Base-by-base conservation (phyloP, 352 stramenopile genomes). In the Phytophthora capsici region DNA sequence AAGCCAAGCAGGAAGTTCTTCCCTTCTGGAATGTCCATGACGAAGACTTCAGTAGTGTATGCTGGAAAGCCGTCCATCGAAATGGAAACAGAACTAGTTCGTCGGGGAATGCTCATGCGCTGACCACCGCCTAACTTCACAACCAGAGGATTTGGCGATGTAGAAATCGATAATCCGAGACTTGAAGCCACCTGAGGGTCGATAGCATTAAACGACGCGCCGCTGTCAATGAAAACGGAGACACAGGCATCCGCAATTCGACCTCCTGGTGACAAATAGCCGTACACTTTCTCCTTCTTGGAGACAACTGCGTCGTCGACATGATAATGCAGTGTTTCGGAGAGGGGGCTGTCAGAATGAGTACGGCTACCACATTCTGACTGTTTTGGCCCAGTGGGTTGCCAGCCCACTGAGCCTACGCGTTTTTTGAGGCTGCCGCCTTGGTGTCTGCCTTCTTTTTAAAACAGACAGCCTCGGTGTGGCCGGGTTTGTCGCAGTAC, bases 361-460 rank as follows among this genome's bases (percentile, higher is more conserved):
- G 30, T 7, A 53, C 30, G 26, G 54, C 53, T 8, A 36, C 6
- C 43, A 53, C 54, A 14, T 40, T 38, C 20, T 32, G 13, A 6
- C 43, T 53, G 26, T 47, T 54, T 53, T 14, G 14, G 54, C 43
- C 43, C 43, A 23, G 28, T 47, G 41, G 54, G 30, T 25, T 62
- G 43, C 43, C 54, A 53, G 37, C 40, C 53, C 53, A 61, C 7
- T 10, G 26, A 52, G 41, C 40, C 54, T 49, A 62, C 28, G 22
- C 36, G 36, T 40, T 62, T 62, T 62, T 53, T 53, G 6, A 6
- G 4, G 54, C 20, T 12, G 7, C 3, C 1, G 2, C 40, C 19
- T 45, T 53, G 30, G 30, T 30, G 7, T 20, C 41, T 23, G 30
- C 28, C 32, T 47, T 62, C 25, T 54, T 62, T 10, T 53, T 54